Evolutionary conservation across 1,284 basidiomycete genomes (phyloP), one percentile per base, ranked within the genome.

Genomic region (Volvariella volvacea): DNA sequence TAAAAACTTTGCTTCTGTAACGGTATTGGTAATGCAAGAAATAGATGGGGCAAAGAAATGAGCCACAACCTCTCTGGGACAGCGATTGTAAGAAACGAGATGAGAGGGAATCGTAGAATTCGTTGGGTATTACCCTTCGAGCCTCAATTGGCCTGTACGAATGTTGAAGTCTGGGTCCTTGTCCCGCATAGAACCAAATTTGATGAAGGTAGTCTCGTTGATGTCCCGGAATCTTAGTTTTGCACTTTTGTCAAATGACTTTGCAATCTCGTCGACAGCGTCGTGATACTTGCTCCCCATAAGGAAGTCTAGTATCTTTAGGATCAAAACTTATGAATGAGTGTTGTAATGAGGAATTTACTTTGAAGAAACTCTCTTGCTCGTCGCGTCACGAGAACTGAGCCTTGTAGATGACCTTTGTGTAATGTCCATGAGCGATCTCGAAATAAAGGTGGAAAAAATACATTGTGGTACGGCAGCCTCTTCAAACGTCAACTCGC

Each of bases 31-130:
- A 21, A 76, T 71, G 28, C 64, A 66, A 8, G 55, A 43, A 1
- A 76, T 54, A 0, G 73, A 71, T 3, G 73, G 74, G 32, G 70
- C 63, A 45, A 76, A 78, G 44, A 74, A 67, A 1, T 50, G 48
- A 2, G 68, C 67, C 4, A 78, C 66, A 1, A 62, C 56, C 15
- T 55, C 47, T 17, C 74, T 72, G 37, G 9, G 42, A 28, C 37
- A 17, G 31, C 12, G 8, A 42, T 19, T 4, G 19, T 25, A 16
- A 15, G 2, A 19, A 21, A 21, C 2, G 25, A 17, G 32, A 21
- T n/a, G 12, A 20, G 19, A 12, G 3, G 19, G 15, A 2, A 32
- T 15, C 16, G 21, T 8, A n/a, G n/a, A n/a, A n/a, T n/a, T n/a
- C n/a, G n/a, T n/a, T n/a, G n/a, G n/a, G 10, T 21, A 34, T 4